A percentile compares a stretch with the other conserved stretches of the same genome.
These are phyloP conservation scores for Boletus mariae DNA, from an alignment of 1,284 basidiomycete genomes.

Conservation along the genomic window DNA sequence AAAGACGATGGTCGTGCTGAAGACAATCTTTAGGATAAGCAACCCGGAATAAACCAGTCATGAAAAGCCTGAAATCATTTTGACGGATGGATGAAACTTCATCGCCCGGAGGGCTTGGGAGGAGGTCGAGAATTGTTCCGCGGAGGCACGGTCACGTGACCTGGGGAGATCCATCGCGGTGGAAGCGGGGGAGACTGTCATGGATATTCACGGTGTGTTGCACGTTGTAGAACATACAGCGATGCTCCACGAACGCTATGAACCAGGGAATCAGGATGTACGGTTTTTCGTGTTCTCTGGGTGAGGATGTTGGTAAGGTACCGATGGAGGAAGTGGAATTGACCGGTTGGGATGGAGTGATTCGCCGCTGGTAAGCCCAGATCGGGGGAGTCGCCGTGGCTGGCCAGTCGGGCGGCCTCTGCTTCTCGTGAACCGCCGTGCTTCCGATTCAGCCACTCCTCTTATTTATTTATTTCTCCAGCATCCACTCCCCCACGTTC, in stretches of 20 bases:
- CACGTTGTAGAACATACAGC: background rate
- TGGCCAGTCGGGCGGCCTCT: conserved; percentile 13
- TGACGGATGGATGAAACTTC: too few species aligned
- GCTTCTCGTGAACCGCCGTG: conserved; percentile 30
- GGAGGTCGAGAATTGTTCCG: too few species aligned
- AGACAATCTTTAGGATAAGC: too few species aligned
- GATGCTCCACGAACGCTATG: background rate
- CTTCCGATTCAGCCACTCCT: conserved; percentile 22
- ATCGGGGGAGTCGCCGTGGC: conserved; percentile 31
- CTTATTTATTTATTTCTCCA: conserved; percentile 26
- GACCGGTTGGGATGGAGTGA: conserved; percentile 19
- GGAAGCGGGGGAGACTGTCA: background rate
- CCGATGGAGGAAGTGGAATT: conserved; percentile 11
- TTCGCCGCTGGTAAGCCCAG: conserved; percentile 29
- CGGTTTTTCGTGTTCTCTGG: background rate
- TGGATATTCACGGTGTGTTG: background rate
- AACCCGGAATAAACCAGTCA: too few species aligned
- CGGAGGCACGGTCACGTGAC: conserved; percentile 18
- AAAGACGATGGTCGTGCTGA: too few species aligned
- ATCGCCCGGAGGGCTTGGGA: too few species aligned
- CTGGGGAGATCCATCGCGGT: background rate
- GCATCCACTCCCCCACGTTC: conserved; percentile 2
- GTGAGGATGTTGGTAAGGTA: background rate
- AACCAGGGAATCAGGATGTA: background rate
- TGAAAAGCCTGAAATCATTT: too few species aligned